Conservation (phyloP, 2,329 filamentous ascomycete genomes). For the Huntiella omanensis region DNA sequence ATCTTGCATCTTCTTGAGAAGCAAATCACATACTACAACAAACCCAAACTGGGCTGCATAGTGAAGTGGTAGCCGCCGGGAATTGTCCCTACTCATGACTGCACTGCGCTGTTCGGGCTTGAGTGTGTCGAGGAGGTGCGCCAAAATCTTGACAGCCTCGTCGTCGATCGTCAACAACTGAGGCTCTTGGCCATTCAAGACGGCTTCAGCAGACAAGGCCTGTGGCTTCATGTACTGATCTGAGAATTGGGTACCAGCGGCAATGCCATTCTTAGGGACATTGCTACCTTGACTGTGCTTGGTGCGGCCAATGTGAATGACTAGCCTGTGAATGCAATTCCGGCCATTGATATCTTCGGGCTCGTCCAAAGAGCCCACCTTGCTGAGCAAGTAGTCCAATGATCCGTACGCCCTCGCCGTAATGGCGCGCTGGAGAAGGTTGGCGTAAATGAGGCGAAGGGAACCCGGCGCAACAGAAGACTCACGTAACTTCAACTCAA, state of each 20-base stretch:
- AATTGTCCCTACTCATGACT: slow-evolving; percentile 51
- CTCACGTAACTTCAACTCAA: slow-evolving; percentile 10
- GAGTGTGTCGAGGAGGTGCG: slow-evolving; percentile 47
- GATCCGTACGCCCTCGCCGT: slow-evolving; percentile 48
- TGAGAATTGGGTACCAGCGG: slow-evolving; percentile 9
- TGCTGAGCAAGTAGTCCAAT: slow-evolving; percentile 50
- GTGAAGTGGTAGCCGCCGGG: slow-evolving; percentile 72
- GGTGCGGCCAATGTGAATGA: slow-evolving; percentile 81
- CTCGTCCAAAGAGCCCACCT: slow-evolving; percentile 58
- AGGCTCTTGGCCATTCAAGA: slow-evolving; percentile 47
- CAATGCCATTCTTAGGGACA: slow-evolving; percentile 4
- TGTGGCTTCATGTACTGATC: slow-evolving; percentile 55
- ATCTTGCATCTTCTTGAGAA: slow-evolving; percentile 74
- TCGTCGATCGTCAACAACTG: slow-evolving; percentile 50
- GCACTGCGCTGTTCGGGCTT: slow-evolving; percentile 46
- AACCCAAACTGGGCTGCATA: slow-evolving; percentile 93
- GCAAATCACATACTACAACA: slow-evolving; percentile 68
- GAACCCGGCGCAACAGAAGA: slow-evolving; percentile 26
- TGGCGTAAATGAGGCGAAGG: slow-evolving; percentile 53
- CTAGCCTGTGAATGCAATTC: slow-evolving; percentile 80
- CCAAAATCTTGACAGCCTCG: slow-evolving; percentile 51
- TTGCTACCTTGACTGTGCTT: slow-evolving; percentile 21
- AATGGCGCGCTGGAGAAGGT: slow-evolving; percentile 61
- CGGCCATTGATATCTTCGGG: slow-evolving; percentile 84
- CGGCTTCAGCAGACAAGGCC: slow-evolving; percentile 18